Percentiles rank a stretch among this genome's conserved stretches.
phyloP scores from a whole-genome alignment of 345 rosid genomes.

The Laguncularia racemosa region DNA sequence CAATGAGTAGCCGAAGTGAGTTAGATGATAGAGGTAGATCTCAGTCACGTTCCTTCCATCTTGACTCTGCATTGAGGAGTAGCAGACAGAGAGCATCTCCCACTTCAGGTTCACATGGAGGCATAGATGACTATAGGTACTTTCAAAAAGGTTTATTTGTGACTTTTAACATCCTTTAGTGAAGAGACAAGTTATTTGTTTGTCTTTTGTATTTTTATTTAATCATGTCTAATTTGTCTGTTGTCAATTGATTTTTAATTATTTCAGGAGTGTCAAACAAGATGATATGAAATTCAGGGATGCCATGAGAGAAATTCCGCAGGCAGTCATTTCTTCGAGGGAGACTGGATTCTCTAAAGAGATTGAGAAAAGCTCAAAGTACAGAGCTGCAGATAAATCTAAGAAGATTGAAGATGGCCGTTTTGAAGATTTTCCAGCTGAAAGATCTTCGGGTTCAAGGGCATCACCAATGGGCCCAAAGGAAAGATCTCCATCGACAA shows the following conservation, averaged over 20 bases:
- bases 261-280: slow-evolving; percentile 42
- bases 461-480: slow-evolving; percentile 58
- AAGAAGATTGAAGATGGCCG: slow-evolving; percentile 57
- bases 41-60: slow-evolving; percentile 46
- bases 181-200: not conserved
- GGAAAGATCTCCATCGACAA: slow-evolving; percentile 75
- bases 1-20: slow-evolving; percentile 39
- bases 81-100: slow-evolving; percentile 44
- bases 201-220: not conserved
- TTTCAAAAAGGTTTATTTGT: not conserved
- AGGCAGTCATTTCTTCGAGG: slow-evolving; percentile 47
- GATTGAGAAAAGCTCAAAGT: slow-evolving; percentile 51
- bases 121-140: slow-evolving; percentile 68
- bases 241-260: not conserved
- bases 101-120: slow-evolving; percentile 45
- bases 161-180: not conserved
- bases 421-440: slow-evolving; percentile 49
- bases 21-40: slow-evolving; percentile 70
- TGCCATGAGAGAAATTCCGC: slow-evolving; percentile 39
- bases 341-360: slow-evolving; percentile 48
- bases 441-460: slow-evolving; percentile 65
- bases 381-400: slow-evolving; percentile 50
- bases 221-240: slow-evolving; percentile 4
- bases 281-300: slow-evolving; percentile 48
- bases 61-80: slow-evolving; percentile 25